phyloP scores from a whole-genome alignment of 225 moss, liverwort and hornwort genomes.

The Straminergon stramineum region DNA sequence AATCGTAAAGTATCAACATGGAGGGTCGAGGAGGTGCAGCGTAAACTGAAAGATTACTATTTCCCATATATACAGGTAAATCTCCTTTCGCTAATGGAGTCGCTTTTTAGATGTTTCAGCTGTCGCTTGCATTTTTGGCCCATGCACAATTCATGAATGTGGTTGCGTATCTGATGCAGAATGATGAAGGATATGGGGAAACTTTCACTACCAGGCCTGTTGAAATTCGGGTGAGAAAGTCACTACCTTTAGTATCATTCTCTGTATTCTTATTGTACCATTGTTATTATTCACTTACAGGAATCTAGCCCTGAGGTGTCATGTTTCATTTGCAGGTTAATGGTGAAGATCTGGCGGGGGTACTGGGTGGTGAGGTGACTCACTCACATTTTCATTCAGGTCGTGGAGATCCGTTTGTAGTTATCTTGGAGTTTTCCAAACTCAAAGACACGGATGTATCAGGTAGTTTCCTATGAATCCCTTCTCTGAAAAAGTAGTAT shows the following conservation, averaged over 20 bases:
- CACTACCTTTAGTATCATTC: neutral
- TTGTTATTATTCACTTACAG: neutral
- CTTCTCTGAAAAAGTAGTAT: neutral
- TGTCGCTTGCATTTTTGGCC: neutral
- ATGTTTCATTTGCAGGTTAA: constrained; percentile 16
- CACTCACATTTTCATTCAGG: constrained; percentile 13
- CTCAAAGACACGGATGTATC: neutral
- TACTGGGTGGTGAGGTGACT: constrained; percentile 35
- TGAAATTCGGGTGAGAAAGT: constrained; percentile 23
- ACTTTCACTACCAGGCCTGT: constrained; percentile 21
- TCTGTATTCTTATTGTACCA: neutral
- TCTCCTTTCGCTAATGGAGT: neutral
- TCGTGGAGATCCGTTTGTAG: constrained; percentile 17
- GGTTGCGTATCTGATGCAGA: constrained; percentile 7
- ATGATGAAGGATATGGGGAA: constrained; percentile 25
- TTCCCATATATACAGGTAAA: constrained; percentile 26
- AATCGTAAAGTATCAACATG: constrained; percentile 12
- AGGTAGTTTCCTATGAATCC: neutral
- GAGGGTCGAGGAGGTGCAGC: constrained; percentile 35
- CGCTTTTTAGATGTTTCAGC: neutral
- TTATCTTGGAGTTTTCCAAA: constrained; percentile 17
- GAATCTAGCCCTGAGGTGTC: neutral
- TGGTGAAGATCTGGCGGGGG: constrained; percentile 20
- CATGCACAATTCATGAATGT: neutral
- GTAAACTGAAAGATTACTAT: constrained; percentile 40